Percentiles rank a stretch among this genome's conserved stretches.
Conservation (phyloP, 306 rosid species). For the Quillaja saponaria region DNA sequence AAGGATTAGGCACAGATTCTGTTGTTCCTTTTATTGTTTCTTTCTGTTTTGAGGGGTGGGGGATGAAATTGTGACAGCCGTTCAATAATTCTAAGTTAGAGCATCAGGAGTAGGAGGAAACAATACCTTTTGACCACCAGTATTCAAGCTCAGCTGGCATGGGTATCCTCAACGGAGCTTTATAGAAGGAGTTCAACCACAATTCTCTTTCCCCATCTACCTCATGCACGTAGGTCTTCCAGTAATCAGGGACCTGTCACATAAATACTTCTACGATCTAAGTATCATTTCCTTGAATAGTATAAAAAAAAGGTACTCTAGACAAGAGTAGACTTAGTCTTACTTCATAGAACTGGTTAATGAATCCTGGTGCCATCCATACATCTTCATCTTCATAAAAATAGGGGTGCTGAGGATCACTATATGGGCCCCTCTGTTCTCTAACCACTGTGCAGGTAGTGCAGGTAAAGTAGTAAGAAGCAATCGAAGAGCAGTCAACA, state of each 20-base stretch:
- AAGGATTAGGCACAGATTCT: too few species aligned
- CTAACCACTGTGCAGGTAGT: constrained; percentile 69
- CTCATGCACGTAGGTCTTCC: constrained; percentile 82
- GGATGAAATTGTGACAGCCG: too few species aligned
- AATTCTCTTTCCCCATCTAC: constrained; percentile 92
- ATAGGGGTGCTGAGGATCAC: constrained; percentile 94
- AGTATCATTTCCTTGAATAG: constrained; percentile 18
- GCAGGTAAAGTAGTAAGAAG: constrained; percentile 24
- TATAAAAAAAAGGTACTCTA: constrained; percentile 13
- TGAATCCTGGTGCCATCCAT: constrained; percentile 99
- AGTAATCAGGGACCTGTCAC: constrained; percentile 86
- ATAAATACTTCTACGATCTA: constrained; percentile 16
- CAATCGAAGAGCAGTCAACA: constrained; percentile 15
- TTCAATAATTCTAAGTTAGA: too few species aligned
- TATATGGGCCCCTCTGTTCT: constrained; percentile 85
- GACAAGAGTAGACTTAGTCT: constrained; percentile 37
- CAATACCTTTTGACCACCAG: constrained; percentile 80
- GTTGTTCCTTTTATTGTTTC: too few species aligned
- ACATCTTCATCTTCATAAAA: constrained; percentile 89
- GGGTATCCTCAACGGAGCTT: constrained; percentile 86
- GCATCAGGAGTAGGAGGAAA: not conserved
- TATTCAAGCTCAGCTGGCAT: constrained; percentile 97
- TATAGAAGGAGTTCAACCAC: constrained; percentile 98
- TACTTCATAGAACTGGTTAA: constrained; percentile 89
- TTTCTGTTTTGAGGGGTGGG: too few species aligned